A percentile compares a stretch with the other conserved stretches of the same genome.
These are phyloP conservation scores for Starmera amethionina DNA, from an alignment of 805 yeast genomes.

Conservation along the genomic window DNA sequence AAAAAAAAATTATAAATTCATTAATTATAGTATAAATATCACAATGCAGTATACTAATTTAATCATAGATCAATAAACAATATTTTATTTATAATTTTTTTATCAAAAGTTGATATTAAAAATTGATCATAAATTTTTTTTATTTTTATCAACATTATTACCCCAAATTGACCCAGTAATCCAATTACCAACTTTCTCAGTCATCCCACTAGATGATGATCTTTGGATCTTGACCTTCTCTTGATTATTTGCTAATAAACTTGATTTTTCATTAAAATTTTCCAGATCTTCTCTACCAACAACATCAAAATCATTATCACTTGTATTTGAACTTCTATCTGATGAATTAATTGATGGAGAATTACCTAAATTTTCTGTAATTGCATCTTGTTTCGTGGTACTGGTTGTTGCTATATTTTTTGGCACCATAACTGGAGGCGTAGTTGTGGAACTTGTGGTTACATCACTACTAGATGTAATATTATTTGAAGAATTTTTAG, in stretches of 20 bases:
- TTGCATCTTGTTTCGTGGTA: too few relatives aligned
- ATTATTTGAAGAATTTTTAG: too few relatives aligned
- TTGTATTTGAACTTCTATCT: background rate
- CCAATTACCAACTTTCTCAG: background rate
- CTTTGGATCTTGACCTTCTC: background rate
- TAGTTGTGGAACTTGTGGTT: too few relatives aligned
- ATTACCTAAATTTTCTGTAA: background rate
- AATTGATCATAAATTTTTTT: too few relatives aligned
- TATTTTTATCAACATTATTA: background rate
- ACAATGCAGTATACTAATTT: too few relatives aligned
- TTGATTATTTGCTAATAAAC: background rate
- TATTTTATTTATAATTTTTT: too few relatives aligned
- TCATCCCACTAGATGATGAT: background rate
- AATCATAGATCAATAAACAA: too few relatives aligned
- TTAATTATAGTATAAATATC: too few relatives aligned
- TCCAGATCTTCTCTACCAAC: constrained; percentile 26
- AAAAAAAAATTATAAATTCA: background rate
- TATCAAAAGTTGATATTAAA: too few relatives aligned
- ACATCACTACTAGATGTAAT: too few relatives aligned
- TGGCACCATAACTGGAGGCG: too few relatives aligned
- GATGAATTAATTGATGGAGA: background rate
- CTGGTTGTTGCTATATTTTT: too few relatives aligned
- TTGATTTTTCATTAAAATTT: constrained; percentile 3
- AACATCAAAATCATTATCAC: constrained; percentile 32
- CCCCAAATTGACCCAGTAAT: background rate